Evolutionary conservation across 441 rosid genomes (phyloP), one percentile per base, ranked within the genome.

Genomic region (Erysimum cheiri): DNA sequence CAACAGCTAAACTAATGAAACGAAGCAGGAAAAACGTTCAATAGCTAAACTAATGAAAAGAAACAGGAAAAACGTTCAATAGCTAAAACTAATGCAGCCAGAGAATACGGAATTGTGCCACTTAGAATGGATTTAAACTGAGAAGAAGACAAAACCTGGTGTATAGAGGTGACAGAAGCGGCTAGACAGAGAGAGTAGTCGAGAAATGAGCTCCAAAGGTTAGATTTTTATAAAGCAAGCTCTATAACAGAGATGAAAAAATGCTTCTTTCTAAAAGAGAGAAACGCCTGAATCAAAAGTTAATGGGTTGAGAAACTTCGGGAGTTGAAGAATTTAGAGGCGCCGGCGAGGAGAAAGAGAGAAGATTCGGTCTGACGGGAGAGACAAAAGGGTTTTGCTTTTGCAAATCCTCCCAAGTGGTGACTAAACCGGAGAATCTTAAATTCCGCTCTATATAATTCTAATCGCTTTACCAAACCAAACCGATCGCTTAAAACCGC

Each of bases 101-200:
- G 19, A 19, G 5, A 58, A 11, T 5, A 58, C 37, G 62, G 48
- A 39, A 5, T n/a, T n/a, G 12, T 2, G 40, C 8, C 61, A 35
- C 8, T 55, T 55, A 56, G 14, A 56, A 35, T 17, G 43, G 28
- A 14, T 56, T 10, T 9, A 56, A 56, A 17, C 1, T 10, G 62
- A 35, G 9, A 40, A 15, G 35, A 24, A 43, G 69, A 62, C 69
- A 4, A 53, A 71, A 71, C 69, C 69, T 40, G 72, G 47, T 65
- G 67, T 40, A 6, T 22, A 72, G 24, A 22, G 43, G 50, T 54
- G 43, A 48, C 1, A 46, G 64, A 46, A 36, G 57, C 15, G 14
- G 10, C 39, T 46, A 6, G 41, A 44, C 5, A 63, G 40, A 14
- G 61, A 50, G 60, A 49, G 52, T 14, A 41, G 19, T 31, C 31